These are phyloP conservation scores for Colletotrichum tabaci DNA, from an alignment of 2,329 filamentous ascomycete species.

Conservation along the genomic window DNA sequence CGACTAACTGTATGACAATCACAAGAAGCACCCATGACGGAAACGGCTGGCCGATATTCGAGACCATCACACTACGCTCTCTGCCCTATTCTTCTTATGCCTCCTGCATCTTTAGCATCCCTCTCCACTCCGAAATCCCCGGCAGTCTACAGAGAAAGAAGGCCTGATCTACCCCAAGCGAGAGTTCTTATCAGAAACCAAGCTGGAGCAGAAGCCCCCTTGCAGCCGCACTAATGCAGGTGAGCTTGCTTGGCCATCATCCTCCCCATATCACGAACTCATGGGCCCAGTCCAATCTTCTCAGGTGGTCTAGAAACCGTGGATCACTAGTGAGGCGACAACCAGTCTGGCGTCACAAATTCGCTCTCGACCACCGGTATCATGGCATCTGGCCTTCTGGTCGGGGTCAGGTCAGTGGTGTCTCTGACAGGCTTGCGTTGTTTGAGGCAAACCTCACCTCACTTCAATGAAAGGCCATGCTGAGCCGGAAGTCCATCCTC, in stretches of 20 bases:
- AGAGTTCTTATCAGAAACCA: conserved; percentile 24
- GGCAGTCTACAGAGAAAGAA: neutral
- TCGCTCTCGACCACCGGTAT: too few relatives aligned
- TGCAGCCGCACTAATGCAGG: conserved; percentile 38
- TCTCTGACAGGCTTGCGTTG: neutral
- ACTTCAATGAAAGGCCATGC: neutral
- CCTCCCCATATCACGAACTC: neutral
- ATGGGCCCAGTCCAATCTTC: too few relatives aligned
- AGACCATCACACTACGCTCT: neutral
- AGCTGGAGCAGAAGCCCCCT: conserved; percentile 22
- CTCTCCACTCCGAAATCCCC: neutral
- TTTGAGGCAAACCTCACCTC: neutral
- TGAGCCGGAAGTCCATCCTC: too few relatives aligned
- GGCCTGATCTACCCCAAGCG: neutral
- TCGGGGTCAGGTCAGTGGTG: too few relatives aligned
- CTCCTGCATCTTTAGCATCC: neutral
- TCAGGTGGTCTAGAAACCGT: too few relatives aligned
- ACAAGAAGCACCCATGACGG: neutral
- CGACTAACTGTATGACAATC: neutral
- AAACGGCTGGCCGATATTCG: too few relatives aligned
- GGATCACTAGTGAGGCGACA: too few relatives aligned
- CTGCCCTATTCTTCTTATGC: neutral
- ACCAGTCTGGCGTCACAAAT: too few relatives aligned
- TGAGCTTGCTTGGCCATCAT: conserved; percentile 29
- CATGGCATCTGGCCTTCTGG: too few relatives aligned